A percentile compares a stretch with the other conserved stretches of the same genome.
Evolutionary conservation across 345 rosid genomes (phyloP).

Genomic region (Cardamine resedifolia): DNA sequence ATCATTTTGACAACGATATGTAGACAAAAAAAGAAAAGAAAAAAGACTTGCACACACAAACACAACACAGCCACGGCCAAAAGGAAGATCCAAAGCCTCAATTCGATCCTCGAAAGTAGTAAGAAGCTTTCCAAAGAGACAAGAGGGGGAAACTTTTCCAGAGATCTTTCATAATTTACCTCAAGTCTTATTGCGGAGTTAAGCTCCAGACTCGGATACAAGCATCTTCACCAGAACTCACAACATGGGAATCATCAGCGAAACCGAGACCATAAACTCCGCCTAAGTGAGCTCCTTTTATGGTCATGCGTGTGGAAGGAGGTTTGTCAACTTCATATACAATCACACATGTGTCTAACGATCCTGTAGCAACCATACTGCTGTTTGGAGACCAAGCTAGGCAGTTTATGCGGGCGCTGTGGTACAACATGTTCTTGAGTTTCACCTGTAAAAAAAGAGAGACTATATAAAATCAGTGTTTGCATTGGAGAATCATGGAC

Average conservation of each 20-base stretch:
- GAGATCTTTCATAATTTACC: constrained; percentile 12
- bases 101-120: constrained; percentile 7
- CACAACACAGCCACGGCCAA: constrained; percentile 24
- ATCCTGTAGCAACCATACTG: constrained; percentile 77
- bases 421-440: constrained; percentile 86
- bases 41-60: constrained; percentile 10
- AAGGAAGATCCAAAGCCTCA: constrained; percentile 15
- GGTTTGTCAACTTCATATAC: constrained; percentile 78
- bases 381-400: constrained; percentile 89
- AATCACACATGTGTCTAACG: constrained; percentile 78
- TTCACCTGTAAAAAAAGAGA: constrained; percentile 49
- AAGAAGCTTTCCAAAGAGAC: constrained; percentile 19
- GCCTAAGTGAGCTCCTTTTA: constrained; percentile 87
- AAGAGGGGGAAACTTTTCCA: background rate
- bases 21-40: background rate
- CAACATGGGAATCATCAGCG: constrained; percentile 55
- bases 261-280: constrained; percentile 89
- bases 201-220: constrained; percentile 76
- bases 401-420: constrained; percentile 83
- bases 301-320: constrained; percentile 62
- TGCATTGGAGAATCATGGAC: background rate
- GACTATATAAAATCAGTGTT: background rate
- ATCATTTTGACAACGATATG: constrained; percentile 1
- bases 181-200: constrained; percentile 37
- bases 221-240: constrained; percentile 96